phyloP scores from a whole-genome alignment of 257 asterid species.

The Schizonepeta tenuifolia region DNA sequence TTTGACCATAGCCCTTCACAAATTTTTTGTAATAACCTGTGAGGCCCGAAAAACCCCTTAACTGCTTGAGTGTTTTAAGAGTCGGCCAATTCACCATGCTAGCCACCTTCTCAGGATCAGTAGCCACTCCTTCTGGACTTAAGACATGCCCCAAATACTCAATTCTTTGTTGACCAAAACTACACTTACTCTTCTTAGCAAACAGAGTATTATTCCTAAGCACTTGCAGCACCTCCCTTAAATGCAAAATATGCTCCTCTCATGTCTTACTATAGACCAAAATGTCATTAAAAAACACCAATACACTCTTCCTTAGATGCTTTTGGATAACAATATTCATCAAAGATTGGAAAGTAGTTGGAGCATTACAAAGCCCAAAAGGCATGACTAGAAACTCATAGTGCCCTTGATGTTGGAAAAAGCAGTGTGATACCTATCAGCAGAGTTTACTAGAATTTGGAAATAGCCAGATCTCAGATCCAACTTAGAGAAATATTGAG shows the following conservation, averaged over 20 bases:
- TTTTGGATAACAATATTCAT: neutral
- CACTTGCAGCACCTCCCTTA: neutral
- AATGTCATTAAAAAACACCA: neutral
- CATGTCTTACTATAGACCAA: no score
- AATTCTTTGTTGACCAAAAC: neutral
- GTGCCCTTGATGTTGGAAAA: neutral
- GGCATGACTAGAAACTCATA: no score
- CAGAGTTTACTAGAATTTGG: neutral
- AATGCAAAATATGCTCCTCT: neutral
- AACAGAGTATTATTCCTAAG: neutral
- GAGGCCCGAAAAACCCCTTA: no score
- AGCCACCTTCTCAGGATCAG: neutral
- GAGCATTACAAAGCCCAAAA: neutral
- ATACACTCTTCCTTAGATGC: neutral
- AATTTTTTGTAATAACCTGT: no score
- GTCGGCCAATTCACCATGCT: no score
- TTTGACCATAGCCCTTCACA: no score
- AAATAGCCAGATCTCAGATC: neutral
- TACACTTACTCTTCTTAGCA: neutral
- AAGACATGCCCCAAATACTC: neutral
- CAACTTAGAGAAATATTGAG: neutral
- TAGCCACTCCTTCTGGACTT: neutral
- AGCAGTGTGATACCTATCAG: neutral
- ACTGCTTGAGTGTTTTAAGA: no score
- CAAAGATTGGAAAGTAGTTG: neutral